Conservation (phyloP, 2,329 filamentous ascomycete species). For the Teratosphaeria epicoccoides region DNA sequence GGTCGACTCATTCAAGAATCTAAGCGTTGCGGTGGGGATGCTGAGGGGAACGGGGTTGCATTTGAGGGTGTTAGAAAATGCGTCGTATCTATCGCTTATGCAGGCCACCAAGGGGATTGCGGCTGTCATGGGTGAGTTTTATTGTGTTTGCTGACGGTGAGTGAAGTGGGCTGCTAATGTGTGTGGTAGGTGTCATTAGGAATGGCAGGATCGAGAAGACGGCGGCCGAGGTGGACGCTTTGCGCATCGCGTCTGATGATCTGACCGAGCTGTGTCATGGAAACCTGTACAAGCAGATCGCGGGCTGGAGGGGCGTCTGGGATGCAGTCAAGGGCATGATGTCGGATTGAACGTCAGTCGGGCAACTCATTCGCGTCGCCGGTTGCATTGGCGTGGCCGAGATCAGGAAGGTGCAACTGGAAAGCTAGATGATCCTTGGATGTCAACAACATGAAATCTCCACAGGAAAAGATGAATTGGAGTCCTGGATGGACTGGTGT, state of each 20-base stretch:
- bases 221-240: not conserved
- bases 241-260: constrained; percentile 1
- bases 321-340: not conserved
- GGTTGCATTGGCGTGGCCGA: not conserved
- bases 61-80: not conserved
- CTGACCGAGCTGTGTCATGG: constrained; percentile 4
- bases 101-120: not conserved
- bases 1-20: not conserved
- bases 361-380: not conserved
- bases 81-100: not conserved
- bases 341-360: not conserved
- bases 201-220: not conserved
- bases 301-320: constrained; percentile 5
- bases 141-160: not conserved
- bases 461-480: too few relatives aligned
- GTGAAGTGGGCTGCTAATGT: not conserved
- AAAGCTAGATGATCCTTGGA: too few relatives aligned
- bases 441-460: too few relatives aligned
- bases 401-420: not conserved
- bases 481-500: too few relatives aligned
- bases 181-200: not conserved
- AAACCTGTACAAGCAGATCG: not conserved
- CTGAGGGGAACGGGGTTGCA: not conserved
- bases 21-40: not conserved
- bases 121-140: not conserved